Base-by-base conservation (phyloP, 1,284 basidiomycete genomes). In the Xerocomus amazonicus region DNA sequence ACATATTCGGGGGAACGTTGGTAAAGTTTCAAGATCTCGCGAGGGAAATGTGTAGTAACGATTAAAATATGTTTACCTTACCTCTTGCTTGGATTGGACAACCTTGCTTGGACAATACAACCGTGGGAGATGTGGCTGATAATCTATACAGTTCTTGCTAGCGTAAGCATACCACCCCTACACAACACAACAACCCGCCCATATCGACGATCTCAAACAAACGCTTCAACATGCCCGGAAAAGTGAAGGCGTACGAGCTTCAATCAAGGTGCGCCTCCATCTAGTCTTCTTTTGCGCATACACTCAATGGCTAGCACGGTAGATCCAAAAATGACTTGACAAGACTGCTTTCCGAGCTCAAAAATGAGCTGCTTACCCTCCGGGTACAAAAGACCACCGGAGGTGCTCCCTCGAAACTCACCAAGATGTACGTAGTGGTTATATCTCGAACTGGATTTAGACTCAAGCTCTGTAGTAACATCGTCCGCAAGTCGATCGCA, bases 361-460 rank as follows among this genome's bases (percentile, higher is more conserved):
- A 95, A 87, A 84, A 78, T 56, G 97, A 99, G 84, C 91, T 99
- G 66, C 80, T 94, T 60, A 78, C 78, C 63, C 80, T 98, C 70
- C 89, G 95, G 62, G 97, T 99, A 61, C 94, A 97, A 81, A 99
- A 98, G 84, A 92, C 97, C 69, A 92, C 92, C 59, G 95, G 95
- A 70, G 94, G 94, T 52, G 92, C 92, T 63, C 90, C 95, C 53
- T 87, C 90, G 59, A 99, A 99, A 80, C 82, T 99, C 65, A 95
- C 92, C 65, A 93, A 92, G 78, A 98, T 99, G 96, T 98, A 73
- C 70, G 90, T 78, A 44, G 32, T 36, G 1, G 8, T 50, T 28
- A 8, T 35, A 13, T 28, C 2, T 31, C 34, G 26, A 9, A 48
- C 4, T 45, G 6, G 45, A 41, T 44, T 16, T 9, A 13, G 2